phyloP scores from a whole-genome alignment of 768 basidiomycete genomes.

The Gymnopilus junonius region DNA sequence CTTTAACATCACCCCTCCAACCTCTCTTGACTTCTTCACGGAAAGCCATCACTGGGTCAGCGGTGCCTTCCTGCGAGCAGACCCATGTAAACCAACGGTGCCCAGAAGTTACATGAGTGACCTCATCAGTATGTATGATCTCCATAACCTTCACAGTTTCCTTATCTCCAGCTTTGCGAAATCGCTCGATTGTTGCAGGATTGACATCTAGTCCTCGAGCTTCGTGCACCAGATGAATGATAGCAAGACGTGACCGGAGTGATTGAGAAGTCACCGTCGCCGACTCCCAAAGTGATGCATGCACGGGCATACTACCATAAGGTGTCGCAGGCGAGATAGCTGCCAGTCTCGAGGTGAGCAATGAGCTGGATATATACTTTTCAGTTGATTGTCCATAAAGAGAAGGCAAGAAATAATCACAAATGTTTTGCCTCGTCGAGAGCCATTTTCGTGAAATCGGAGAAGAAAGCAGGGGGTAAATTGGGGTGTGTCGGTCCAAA shows the following conservation, averaged over 20 bases:
- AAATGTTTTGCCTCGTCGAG: conserved; percentile 90
- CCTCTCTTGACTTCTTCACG: conserved; percentile 69
- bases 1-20: conserved; percentile 76
- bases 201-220: conserved; percentile 86
- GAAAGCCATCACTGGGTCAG: conserved; percentile 69
- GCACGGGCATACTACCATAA: conserved; percentile 76
- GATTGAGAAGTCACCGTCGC: conserved; percentile 70
- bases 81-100: conserved; percentile 86
- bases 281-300: conserved; percentile 82
- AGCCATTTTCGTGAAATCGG: conserved; percentile 84
- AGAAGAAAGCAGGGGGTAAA: conserved; percentile 76
- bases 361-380: conserved; percentile 38
- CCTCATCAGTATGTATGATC: conserved; percentile 81
- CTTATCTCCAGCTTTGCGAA: conserved; percentile 64
- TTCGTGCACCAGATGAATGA: conserved; percentile 87
- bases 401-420: conserved; percentile 25
- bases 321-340: conserved; percentile 66
- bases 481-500: conserved; percentile 65
- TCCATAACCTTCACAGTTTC: conserved; percentile 73
- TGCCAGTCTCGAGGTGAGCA: conserved; percentile 64
- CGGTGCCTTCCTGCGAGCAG: conserved; percentile 50
- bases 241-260: conserved; percentile 73
- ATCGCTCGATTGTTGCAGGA: conserved; percentile 76
- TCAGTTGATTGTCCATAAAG: not conserved
- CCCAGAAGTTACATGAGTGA: conserved; percentile 80